Evolutionary conservation across 306 rosid species (phyloP), one percentile per base, ranked within the genome.

Genomic region (Trifolium pratense): DNA sequence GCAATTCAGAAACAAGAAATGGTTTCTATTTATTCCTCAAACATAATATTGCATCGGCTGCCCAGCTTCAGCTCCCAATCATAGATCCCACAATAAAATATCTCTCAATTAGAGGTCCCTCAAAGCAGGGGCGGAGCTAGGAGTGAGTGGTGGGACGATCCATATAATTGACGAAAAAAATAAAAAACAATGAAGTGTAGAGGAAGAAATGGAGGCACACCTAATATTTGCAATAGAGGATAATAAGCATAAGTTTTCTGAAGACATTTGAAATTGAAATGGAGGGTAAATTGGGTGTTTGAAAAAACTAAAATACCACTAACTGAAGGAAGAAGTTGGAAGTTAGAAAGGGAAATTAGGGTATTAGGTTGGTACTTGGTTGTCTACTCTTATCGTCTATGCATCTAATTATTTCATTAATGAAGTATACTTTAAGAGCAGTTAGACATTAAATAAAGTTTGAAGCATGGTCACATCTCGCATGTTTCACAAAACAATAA

Each of bases 301-400:
- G 45, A 46, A 2, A 13, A 13, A 56, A 66, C 7, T 25, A 68
- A 66, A 5, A 6, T 32, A 32, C 37, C 5, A 32, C 37, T 32
- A 32, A 32, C 6, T 23, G 71, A 66, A 66, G 76, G 57, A 82
- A 75, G 87, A 78, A 76, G 82, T 68, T 87, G 77, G 85, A 71
- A 70, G 70, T 45, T 81, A 67, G 70, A 39, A 81, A 73, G 80
- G 82, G 89, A 75, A 78, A 81, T 73, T 78, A 76, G 55, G 85
- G 81, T 78, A 70, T 59, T 23, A 56, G 73, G 88, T 90, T 81
- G 89, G 89, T 84, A 86, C 87, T 88, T 81, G 89, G 88, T 84
- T 86, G 87, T 92, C 87, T 84, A 84, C 86, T 67, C 88, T 81
- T 75, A 77, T 84, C 69, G 63, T 59, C 70, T 60, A 78, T 58